These are phyloP conservation scores for Mrakia gelida DNA, from an alignment of 768 basidiomycete species.

Conservation along the genomic window DNA sequence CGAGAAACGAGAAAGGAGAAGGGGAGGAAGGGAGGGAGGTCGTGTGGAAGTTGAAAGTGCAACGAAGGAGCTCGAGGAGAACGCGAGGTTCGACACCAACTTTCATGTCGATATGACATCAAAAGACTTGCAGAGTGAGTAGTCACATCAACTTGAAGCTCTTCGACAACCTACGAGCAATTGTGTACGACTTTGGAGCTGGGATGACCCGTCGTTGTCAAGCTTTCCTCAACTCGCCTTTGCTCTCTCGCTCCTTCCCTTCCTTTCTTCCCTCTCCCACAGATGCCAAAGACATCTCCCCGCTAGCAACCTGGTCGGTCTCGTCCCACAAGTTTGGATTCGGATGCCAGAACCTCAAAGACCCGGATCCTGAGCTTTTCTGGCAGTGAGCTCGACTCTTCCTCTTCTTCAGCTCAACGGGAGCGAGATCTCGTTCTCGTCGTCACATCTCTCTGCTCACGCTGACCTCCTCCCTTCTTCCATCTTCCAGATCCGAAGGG, in stretches of 20 bases:
- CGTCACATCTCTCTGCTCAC: no score
- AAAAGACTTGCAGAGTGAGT: constrained; percentile 10
- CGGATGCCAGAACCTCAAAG: constrained; percentile 84
- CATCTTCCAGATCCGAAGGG: constrained; percentile 59
- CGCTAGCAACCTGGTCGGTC: constrained; percentile 89
- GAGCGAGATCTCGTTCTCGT: constrained; percentile 43
- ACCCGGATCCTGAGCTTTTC: constrained; percentile 84
- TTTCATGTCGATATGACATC: constrained; percentile 6
- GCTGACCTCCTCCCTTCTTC: background rate
- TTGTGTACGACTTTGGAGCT: background rate
- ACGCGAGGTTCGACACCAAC: background rate
- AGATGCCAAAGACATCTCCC: constrained; percentile 54
- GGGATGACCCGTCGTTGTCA: background rate
- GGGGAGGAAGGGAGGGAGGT: background rate
- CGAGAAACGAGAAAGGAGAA: background rate
- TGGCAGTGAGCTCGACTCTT: constrained; percentile 74
- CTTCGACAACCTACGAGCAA: background rate
- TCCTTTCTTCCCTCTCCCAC: background rate
- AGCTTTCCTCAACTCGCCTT: background rate
- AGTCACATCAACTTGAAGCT: background rate
- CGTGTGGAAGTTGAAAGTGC: background rate
- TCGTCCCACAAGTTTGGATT: constrained; percentile 96
- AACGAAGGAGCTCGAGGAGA: background rate
- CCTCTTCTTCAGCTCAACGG: background rate
- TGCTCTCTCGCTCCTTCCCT: background rate